Percentiles rank a stretch among this genome's conserved stretches.
phyloP scores from a whole-genome alignment of 2,329 filamentous ascomycete genomes.

The Colletotrichum sp. region DNA sequence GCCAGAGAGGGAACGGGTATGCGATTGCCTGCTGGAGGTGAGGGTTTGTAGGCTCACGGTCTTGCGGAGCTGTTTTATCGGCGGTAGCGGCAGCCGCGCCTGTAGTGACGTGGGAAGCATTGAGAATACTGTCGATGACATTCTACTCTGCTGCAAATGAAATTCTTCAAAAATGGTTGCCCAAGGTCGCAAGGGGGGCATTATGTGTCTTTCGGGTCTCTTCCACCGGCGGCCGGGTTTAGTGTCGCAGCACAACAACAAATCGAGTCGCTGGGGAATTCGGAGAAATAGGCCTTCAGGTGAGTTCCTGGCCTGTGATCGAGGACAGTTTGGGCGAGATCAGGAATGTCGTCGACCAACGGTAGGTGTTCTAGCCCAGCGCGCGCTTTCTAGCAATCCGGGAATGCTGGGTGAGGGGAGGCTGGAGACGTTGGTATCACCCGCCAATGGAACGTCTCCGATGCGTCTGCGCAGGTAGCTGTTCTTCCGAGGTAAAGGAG shows the following conservation, averaged over 20 bases:
- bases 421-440: neutral
- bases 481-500: neutral
- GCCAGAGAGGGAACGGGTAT: slow-evolving; percentile 15
- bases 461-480: neutral
- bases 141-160: slow-evolving; percentile 35
- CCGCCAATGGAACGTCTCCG: neutral
- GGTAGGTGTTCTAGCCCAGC: slow-evolving; percentile 1
- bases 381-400: neutral
- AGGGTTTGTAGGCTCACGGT: slow-evolving; percentile 37
- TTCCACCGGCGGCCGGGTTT: neutral
- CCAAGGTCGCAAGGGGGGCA: slow-evolving; percentile 21
- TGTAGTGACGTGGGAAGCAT: slow-evolving; percentile 59
- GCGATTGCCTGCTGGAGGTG: slow-evolving; percentile 8
- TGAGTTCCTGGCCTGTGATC: neutral
- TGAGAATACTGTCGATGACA: slow-evolving; percentile 54
- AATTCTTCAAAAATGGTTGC: slow-evolving; percentile 30
- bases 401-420: slow-evolving; percentile 4
- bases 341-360: slow-evolving; percentile 5
- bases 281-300: slow-evolving; percentile 3
- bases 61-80: slow-evolving; percentile 46
- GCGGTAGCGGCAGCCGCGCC: slow-evolving; percentile 54
- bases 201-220: slow-evolving; percentile 9
- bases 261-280: slow-evolving; percentile 1
- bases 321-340: neutral
- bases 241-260: slow-evolving; percentile 1